phyloP scores from a whole-genome alignment of 371 early-diverging fungal genomes.

The Dinochytrium kinnereticum region DNA sequence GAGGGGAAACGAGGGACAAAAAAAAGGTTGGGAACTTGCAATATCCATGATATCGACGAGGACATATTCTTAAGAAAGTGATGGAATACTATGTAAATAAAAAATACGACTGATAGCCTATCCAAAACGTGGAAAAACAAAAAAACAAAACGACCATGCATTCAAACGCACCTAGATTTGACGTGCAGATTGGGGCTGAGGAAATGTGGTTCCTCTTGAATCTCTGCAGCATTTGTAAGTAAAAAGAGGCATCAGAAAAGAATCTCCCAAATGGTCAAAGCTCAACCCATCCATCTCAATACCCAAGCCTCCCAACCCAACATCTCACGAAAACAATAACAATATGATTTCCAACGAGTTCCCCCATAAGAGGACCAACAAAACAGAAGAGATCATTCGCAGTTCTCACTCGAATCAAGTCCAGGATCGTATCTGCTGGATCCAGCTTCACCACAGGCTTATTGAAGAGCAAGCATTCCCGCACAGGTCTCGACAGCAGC shows the following conservation, averaged over 20 bases:
- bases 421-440: constrained; percentile 20
- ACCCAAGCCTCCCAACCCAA: too few relatives aligned
- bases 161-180: not conserved
- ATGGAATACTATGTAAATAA: too few relatives aligned
- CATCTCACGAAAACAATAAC: too few relatives aligned
- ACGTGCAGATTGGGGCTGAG: constrained; percentile 25
- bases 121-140: too few relatives aligned
- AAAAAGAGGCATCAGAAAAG: too few relatives aligned
- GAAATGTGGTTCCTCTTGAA: constrained; percentile 31
- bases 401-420: constrained; percentile 20
- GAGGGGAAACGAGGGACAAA: too few relatives aligned
- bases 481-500: constrained; percentile 18
- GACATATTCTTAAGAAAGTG: constrained; percentile 26
- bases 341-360: too few relatives aligned
- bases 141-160: not conserved
- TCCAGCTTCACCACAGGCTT: constrained; percentile 26
- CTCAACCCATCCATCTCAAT: too few relatives aligned
- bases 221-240: too few relatives aligned
- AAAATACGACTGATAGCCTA: too few relatives aligned
- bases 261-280: not conserved
- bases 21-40: too few relatives aligned
- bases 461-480: constrained; percentile 27
- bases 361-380: not conserved
- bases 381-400: not conserved
- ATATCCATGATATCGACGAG: constrained; percentile 36